Base-by-base conservation (phyloP, 2,329 filamentous ascomycete species). In the Xylaria sp. region DNA sequence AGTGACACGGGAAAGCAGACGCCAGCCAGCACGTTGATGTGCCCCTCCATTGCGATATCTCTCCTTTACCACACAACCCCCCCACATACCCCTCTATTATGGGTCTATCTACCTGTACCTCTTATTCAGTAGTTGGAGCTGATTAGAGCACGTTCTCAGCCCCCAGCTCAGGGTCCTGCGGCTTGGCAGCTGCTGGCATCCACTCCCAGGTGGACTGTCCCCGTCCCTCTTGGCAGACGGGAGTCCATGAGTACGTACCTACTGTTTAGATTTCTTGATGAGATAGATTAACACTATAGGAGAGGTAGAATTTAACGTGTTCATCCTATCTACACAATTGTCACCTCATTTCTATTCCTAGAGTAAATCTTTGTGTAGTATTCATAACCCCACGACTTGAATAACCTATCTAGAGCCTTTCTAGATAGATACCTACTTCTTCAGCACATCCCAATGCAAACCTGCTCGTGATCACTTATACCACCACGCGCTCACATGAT, bases 31-130 rank as follows among this genome's bases (percentile, higher is more conserved):
- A 60, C 61, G 57, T 49, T 58, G 33, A 64, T 48, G 44, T 60
- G 54, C 64, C 64, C 64, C 62, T 65, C 64, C 58, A 64, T 64
- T 64, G 62, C 62, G 62, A 64, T 64, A 58, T 62, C 59, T 59
- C 44, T 54, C 37, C 31, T 44, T 49, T 46, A n/a, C 38, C 46
- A 52, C 40, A 47, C 46, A 49, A 25, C 38, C 54, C 52, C 53
- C 47, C 48, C 21, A 6, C 29, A 25, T 57, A 23, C 49, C 58
- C 56, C 63, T 67, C 60, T 63, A 67, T 61, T 65, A 44, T 65
- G 64, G 62, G 56, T 41, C 51, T 21, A 23, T 53, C 54, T 23
- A 21, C 6, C 21, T n/a, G n/a, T n/a, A n/a, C n/a, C n/a, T n/a
- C n/a, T n/a, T n/a, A n/a, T n/a, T n/a, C n/a, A n/a, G n/a, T n/a